phyloP scores from a whole-genome alignment of 2,329 filamentous ascomycete genomes.

The Xylariaceae sp. region DNA sequence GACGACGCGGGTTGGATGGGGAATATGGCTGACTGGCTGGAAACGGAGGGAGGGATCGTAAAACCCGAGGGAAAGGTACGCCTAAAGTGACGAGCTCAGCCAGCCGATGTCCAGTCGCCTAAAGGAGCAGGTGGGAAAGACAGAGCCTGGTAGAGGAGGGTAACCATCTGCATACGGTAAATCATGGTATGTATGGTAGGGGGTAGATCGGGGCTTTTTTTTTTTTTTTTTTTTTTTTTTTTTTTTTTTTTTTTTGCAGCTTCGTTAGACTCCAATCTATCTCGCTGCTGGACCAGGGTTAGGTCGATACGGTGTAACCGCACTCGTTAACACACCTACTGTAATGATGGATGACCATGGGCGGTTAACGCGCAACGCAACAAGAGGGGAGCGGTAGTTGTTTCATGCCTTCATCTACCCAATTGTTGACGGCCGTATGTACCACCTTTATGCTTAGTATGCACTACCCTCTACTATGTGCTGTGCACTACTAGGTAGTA shows the following conservation, averaged over 20 bases:
- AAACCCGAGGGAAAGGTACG: constrained; percentile 27
- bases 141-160: constrained; percentile 1
- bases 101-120: neutral
- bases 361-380: no score
- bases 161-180: no score
- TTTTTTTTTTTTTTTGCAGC: constrained; percentile 26
- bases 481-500: no score
- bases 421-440: no score
- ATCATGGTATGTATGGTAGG: constrained; percentile 4
- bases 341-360: no score
- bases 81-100: constrained; percentile 12
- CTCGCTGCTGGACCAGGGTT: constrained; percentile 26
- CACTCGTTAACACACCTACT: neutral
- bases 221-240: constrained; percentile 21
- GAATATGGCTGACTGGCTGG: neutral
- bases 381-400: no score
- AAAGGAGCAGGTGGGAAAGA: constrained; percentile 2
- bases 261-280: constrained; percentile 28
- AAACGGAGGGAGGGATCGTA: constrained; percentile 1
- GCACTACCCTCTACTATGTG: no score
- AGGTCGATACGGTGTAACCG: constrained; percentile 23
- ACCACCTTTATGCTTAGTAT: no score
- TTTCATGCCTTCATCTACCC: no score
- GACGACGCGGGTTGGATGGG: neutral
- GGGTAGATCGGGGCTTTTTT: constrained; percentile 18